Conservation (phyloP, 2,329 filamentous ascomycete genomes). For the Colletotrichum tropicale region DNA sequence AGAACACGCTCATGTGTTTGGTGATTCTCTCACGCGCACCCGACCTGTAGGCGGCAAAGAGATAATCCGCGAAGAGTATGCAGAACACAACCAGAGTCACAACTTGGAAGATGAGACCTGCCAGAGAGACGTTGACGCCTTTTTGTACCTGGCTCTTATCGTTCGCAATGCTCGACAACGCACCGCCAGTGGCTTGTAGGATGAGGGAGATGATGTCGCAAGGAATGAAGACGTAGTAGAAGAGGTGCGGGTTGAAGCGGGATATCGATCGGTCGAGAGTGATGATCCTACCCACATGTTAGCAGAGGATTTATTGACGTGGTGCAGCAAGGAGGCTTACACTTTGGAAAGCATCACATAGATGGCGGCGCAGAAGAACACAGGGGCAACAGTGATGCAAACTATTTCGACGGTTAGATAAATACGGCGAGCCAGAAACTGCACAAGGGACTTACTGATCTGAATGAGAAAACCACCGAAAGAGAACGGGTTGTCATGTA, state of each 20-base stretch:
- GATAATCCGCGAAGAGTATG: constrained; percentile 44
- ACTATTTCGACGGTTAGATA: constrained; percentile 18
- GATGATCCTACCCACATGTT: constrained; percentile 25
- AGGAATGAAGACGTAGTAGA: constrained; percentile 46
- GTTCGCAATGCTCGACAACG: constrained; percentile 36
- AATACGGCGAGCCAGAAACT: fast-evolving
- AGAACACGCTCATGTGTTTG: constrained; percentile 50
- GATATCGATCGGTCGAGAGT: constrained; percentile 25
- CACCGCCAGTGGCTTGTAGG: constrained; percentile 58
- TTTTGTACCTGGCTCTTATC: constrained; percentile 25
- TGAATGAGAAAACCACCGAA: constrained; percentile 67
- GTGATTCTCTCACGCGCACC: constrained; percentile 30
- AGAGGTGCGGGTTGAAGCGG: constrained; percentile 31
- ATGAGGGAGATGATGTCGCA: constrained; percentile 56
- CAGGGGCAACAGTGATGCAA: constrained; percentile 33
- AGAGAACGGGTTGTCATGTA: constrained; percentile 61
- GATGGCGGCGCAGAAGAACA: constrained; percentile 31
- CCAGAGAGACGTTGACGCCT: constrained; percentile 54
- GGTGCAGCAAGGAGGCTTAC: constrained; percentile 17
- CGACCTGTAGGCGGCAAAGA: constrained; percentile 28
- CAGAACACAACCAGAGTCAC: constrained; percentile 52
- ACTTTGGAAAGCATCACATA: constrained; percentile 27
- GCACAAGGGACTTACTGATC: constrained; percentile 46
- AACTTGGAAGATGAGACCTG: constrained; percentile 57
- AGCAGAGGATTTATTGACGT: background rate